Conservation (phyloP, 129 eudicot species). For the Kitagawia praeruptora region DNA sequence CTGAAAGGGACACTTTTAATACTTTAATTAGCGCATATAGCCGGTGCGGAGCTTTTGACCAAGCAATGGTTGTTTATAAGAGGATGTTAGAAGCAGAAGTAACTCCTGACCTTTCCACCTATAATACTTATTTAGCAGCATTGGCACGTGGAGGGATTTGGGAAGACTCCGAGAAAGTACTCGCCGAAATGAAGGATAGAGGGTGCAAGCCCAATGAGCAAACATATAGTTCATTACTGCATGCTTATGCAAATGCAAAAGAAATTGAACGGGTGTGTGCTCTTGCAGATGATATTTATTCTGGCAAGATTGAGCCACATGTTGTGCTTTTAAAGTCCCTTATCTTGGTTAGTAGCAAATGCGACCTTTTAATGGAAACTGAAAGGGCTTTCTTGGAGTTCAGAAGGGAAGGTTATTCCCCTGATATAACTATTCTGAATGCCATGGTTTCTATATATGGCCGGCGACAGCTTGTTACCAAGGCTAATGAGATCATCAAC, state of each 20-base stretch:
- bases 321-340: slow-evolving; percentile 60
- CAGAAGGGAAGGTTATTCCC: slow-evolving; percentile 42
- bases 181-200: slow-evolving; percentile 58
- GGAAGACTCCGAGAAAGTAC: slow-evolving; percentile 80
- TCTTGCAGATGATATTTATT: slow-evolving; percentile 63
- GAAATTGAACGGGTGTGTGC: slow-evolving; percentile 44
- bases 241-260: slow-evolving; percentile 83
- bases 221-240: slow-evolving; percentile 75
- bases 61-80: slow-evolving; percentile 68
- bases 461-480: slow-evolving; percentile 58
- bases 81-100: slow-evolving; percentile 78
- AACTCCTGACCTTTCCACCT: slow-evolving; percentile 85
- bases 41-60: slow-evolving; percentile 74
- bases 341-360: slow-evolving; percentile 76
- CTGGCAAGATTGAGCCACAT: slow-evolving; percentile 51
- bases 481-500: slow-evolving; percentile 55
- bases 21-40: slow-evolving; percentile 84
- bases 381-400: slow-evolving; percentile 67
- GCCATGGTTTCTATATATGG: slow-evolving; percentile 90
- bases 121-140: slow-evolving; percentile 82
- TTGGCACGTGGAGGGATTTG: slow-evolving; percentile 86
- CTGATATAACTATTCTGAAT: slow-evolving; percentile 55
- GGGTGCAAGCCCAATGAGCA: slow-evolving; percentile 70
- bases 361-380: slow-evolving; percentile 60
- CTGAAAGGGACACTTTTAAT: slow-evolving; percentile 88